phyloP scores from a whole-genome alignment of 306 rosid species.

The Cyclanthera cordifolia region DNA sequence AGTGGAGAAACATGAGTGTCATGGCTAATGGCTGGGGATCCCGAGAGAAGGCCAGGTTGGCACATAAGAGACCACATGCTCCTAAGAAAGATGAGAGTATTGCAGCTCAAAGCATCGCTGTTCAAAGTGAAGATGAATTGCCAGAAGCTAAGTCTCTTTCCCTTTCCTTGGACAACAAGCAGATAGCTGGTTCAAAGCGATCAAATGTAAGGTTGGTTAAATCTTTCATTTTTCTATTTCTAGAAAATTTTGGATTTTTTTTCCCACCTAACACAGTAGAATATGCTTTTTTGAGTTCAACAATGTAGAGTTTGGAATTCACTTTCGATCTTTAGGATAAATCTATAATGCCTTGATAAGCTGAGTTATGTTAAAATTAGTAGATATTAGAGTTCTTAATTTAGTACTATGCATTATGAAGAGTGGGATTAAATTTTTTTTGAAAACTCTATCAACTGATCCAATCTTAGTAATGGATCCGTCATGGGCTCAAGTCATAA shows the following conservation, averaged over 20 bases:
- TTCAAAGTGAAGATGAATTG: constrained; percentile 71
- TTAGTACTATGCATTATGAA: neutral
- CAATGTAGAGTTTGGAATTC: neutral
- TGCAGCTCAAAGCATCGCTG: constrained; percentile 21
- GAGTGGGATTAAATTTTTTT: neutral
- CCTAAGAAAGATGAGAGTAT: constrained; percentile 56
- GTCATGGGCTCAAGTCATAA: too few relatives aligned
- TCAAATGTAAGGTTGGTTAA: constrained; percentile 57
- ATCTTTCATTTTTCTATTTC: neutral
- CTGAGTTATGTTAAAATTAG: neutral
- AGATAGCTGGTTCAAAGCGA: constrained; percentile 44
- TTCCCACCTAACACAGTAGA: neutral
- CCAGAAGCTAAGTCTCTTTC: constrained; percentile 49
- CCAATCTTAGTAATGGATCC: constrained; percentile 1
- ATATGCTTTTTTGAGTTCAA: neutral
- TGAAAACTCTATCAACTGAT: neutral
- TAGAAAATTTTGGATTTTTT: neutral
- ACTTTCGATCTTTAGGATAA: neutral
- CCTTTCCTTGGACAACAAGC: constrained; percentile 40
- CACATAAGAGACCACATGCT: constrained; percentile 46
- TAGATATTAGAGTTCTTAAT: neutral
- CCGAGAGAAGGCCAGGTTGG: constrained; percentile 62
- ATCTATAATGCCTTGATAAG: neutral
- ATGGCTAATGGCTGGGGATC: constrained; percentile 95
- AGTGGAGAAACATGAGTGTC: constrained; percentile 95